Base-by-base conservation (phyloP, 495 filamentous ascomycete species). In the Penicillium bialowiezense region DNA sequence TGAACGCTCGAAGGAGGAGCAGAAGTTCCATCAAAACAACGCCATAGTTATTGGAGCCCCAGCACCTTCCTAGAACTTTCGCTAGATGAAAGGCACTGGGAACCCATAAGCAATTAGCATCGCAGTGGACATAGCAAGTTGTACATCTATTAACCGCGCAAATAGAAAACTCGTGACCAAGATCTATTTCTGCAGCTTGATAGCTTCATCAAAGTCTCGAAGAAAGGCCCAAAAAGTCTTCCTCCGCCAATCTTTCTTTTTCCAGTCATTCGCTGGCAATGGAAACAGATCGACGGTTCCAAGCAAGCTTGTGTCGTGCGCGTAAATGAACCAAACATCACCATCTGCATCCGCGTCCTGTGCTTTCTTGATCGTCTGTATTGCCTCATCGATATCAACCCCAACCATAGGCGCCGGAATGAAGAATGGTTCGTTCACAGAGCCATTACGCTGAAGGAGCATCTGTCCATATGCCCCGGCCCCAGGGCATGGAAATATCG, bases 1-100 rank as follows among this genome's bases (percentile, higher is more conserved):
- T 14, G 85, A 89, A 59, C 62, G 71, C 53, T 77, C 80, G 0
- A 67, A 81, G 44, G 69, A 69, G 33, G 74, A 84, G 55, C 73
- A 84, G 58, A 68, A 63, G 10, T 58, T 72, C 38, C 73, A 77
- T 68, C 75, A 51, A 36, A 44, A 75, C 61, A 82, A 81, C 58
- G 82, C 82, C 34, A 69, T 87, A 18, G 50, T 64, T 1, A 62
- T 66, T 39, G 53, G 53, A n/a, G 38, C 41, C 10, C 33, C 33
- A 5, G 33, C 48, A 17, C n/a, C 20, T 3, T 4, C 29, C 29
- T 32, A 32, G 12, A 12, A 26, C 8, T 8, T 26, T 10, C 12
- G 12, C 24, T 28, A 28, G 24, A 28, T n/a, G n/a, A n/a, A n/a
- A n/a, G n/a, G n/a, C n/a, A n/a, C n/a, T n/a, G n/a, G n/a, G n/a